Conservation (phyloP, 495 filamentous ascomycete genomes). For the Cudoniella acicularis region DNA sequence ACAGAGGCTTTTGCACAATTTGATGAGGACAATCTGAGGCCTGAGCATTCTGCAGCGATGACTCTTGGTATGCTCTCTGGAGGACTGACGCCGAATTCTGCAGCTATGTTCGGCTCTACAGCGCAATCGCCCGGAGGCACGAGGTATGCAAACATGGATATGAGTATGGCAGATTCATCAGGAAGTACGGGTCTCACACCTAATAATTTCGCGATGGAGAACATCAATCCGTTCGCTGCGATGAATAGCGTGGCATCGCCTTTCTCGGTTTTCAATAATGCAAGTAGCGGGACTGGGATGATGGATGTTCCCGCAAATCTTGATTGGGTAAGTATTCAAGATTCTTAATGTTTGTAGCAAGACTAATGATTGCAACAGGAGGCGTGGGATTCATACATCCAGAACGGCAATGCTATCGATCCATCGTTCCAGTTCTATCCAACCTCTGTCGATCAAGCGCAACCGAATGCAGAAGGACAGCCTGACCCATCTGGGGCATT, state of each 20-base stretch:
- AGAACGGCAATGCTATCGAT: conserved; percentile 21
- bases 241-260: conserved; percentile 21
- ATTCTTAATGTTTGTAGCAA: neutral
- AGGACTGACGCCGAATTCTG: conserved; percentile 60
- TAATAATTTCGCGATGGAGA: conserved; percentile 9
- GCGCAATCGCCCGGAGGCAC: conserved; percentile 20
- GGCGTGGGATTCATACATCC: conserved; percentile 29
- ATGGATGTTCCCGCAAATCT: conserved; percentile 24
- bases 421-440: conserved; percentile 25
- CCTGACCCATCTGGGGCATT: conserved; percentile 3
- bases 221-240: conserved; percentile 17
- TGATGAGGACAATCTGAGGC: conserved; percentile 38
- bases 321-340: conserved; percentile 24
- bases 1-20: conserved; percentile 23
- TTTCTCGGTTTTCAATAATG: conserved; percentile 23
- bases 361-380: conserved; percentile 18
- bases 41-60: conserved; percentile 72
- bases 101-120: conserved; percentile 18
- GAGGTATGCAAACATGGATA: conserved; percentile 20
- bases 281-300: conserved; percentile 20
- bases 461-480: conserved; percentile 8
- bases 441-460: conserved; percentile 9
- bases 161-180: conserved; percentile 19
- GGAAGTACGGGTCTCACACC: conserved; percentile 22
- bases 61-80: conserved; percentile 75